phyloP scores from a whole-genome alignment of 108 stramenopile species.

The Pseudonitzschia multistriata region DNA sequence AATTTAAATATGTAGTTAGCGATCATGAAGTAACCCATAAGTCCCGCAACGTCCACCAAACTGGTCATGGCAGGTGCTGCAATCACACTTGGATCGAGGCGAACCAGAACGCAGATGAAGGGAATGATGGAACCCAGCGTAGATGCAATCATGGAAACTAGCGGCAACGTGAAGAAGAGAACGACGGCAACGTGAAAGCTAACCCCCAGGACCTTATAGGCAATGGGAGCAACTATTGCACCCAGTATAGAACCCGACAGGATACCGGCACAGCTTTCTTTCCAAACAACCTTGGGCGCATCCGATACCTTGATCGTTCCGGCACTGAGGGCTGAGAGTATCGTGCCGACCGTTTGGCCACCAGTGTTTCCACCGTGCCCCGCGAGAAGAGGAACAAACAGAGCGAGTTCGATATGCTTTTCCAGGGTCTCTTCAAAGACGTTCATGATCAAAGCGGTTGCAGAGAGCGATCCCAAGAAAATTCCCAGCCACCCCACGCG shows the following conservation, averaged over 20 bases:
- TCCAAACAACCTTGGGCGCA: slow-evolving; percentile 57
- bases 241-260: slow-evolving; percentile 67
- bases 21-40: slow-evolving; percentile 84
- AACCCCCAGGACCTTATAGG: slow-evolving; percentile 78
- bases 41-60: slow-evolving; percentile 85
- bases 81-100: slow-evolving; percentile 82
- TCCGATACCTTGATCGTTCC: slow-evolving; percentile 57
- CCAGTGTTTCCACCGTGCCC: slow-evolving; percentile 92
- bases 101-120: slow-evolving; percentile 66
- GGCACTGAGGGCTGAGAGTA: slow-evolving; percentile 73
- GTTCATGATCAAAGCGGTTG: slow-evolving; percentile 86
- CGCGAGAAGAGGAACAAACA: slow-evolving; percentile 86
- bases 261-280: slow-evolving; percentile 74
- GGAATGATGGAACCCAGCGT: slow-evolving; percentile 78
- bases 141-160: slow-evolving; percentile 78
- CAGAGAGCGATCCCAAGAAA: slow-evolving; percentile 69
- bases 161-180: slow-evolving; percentile 69
- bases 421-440: slow-evolving; percentile 86
- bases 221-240: slow-evolving; percentile 60
- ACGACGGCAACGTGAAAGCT: slow-evolving; percentile 75
- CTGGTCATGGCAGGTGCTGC: slow-evolving; percentile 91
- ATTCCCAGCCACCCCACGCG: slow-evolving; percentile 84
- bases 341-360: slow-evolving; percentile 84
- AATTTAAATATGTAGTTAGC: slow-evolving; percentile 73
- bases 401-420: slow-evolving; percentile 84